A percentile compares a stretch with the other conserved stretches of the same genome.
Conservation (phyloP, 2,329 filamentous ascomycete species). For the Westerdykella aurantiaca region DNA sequence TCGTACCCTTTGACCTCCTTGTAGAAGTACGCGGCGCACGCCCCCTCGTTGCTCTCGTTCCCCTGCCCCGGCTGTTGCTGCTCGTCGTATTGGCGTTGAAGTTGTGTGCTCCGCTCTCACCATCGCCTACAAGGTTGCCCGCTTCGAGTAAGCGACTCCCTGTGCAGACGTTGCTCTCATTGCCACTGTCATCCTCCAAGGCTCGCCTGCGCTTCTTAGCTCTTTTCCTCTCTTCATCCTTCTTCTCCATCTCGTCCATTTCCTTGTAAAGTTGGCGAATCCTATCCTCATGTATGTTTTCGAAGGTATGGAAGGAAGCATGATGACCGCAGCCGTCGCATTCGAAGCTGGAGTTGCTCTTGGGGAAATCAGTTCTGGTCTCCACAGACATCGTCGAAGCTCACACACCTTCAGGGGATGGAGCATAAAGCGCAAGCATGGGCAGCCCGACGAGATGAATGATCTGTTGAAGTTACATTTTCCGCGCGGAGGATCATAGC, state of each 20-base stretch:
- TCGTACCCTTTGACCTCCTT: no score
- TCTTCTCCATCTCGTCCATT: not conserved
- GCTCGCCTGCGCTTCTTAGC: not conserved
- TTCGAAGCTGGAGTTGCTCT: slow-evolving; percentile 48
- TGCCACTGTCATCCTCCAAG: not conserved
- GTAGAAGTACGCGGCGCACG: no score
- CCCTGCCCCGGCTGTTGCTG: no score
- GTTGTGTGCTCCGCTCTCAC: no score
- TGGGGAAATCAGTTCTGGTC: slow-evolving; percentile 2
- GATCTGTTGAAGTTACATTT: slow-evolving; percentile 47
- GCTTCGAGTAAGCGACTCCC: not conserved
- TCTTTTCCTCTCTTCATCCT: not conserved
- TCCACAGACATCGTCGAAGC: slow-evolving; percentile 2
- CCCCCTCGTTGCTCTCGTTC: no score
- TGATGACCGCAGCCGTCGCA: slow-evolving; percentile 54
- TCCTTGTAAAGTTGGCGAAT: slow-evolving; percentile 42
- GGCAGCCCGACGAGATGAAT: slow-evolving; percentile 43
- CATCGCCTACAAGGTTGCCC: no score
- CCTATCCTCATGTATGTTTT: slow-evolving; percentile 47
- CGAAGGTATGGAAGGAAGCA: slow-evolving; percentile 50
- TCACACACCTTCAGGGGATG: slow-evolving; percentile 48
- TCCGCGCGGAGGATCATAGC: slow-evolving; percentile 47
- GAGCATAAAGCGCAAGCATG: slow-evolving; percentile 53
- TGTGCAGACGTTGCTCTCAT: not conserved
- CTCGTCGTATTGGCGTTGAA: no score